phyloP scores from a whole-genome alignment of 768 basidiomycete species.

The Serendipita sp. region DNA sequence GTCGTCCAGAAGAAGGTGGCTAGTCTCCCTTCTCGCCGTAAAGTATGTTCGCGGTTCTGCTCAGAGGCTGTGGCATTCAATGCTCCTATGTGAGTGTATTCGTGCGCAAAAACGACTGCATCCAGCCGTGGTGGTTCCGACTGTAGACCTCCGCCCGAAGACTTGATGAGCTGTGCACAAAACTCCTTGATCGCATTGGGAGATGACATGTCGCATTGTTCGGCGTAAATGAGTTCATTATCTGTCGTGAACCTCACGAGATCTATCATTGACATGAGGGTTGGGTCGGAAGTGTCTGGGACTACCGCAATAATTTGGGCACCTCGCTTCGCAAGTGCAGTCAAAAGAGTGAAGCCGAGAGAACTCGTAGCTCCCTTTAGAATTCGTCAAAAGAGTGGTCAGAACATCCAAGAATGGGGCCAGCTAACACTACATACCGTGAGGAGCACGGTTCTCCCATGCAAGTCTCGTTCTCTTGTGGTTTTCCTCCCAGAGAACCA shows the following conservation, averaged over 20 bases:
- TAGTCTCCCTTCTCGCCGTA: conserved; percentile 34
- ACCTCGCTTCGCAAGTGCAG: conserved; percentile 51
- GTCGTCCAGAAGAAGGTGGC: conserved; percentile 69
- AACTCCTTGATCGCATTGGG: conserved; percentile 53
- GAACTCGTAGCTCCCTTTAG: conserved; percentile 59
- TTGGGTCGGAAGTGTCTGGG: conserved; percentile 35
- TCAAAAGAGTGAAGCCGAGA: conserved; percentile 48
- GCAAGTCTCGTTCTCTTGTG: conserved; percentile 55
- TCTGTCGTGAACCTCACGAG: conserved; percentile 50
- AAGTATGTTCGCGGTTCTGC: conserved; percentile 19
- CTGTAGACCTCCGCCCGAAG: conserved; percentile 21
- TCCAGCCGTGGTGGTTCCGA: conserved; percentile 47
- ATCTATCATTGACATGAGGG: conserved; percentile 35
- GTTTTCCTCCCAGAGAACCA: conserved; percentile 58
- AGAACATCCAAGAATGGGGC: conserved; percentile 13
- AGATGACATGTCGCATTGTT: conserved; percentile 55
- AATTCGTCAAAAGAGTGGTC: not conserved
- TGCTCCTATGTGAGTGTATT: conserved; percentile 48
- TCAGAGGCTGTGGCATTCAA: conserved; percentile 20
- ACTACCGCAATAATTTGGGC: conserved; percentile 63
- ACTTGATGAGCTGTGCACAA: conserved; percentile 45
- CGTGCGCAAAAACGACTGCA: conserved; percentile 62
- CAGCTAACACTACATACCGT: conserved; percentile 29
- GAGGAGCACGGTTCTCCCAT: conserved; percentile 50
- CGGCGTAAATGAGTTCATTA: conserved; percentile 66